Evolutionary conservation across 768 basidiomycete genomes (phyloP).

Genomic region (Suillus variegatus): DNA sequence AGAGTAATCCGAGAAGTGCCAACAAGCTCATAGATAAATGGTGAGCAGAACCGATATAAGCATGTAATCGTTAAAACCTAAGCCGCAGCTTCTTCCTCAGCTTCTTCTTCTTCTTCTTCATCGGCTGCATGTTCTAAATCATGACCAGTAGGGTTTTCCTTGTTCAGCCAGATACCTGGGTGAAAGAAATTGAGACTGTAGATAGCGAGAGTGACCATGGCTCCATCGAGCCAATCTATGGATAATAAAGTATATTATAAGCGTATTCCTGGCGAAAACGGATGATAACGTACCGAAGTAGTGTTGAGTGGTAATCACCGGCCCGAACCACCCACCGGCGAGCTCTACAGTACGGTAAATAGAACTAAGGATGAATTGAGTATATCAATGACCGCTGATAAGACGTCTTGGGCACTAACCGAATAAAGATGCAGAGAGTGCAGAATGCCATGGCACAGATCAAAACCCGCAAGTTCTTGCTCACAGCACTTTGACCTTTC

Average conservation of each 20-base stretch:
- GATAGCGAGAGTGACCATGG: constrained; percentile 48
- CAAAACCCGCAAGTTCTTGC: constrained; percentile 31
- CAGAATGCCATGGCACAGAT: constrained; percentile 38
- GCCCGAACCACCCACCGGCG: constrained; percentile 42
- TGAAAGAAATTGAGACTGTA: constrained; percentile 46
- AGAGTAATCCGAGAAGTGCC: background rate
- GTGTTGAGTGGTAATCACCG: constrained; percentile 47
- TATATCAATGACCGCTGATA: background rate
- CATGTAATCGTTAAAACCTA: background rate
- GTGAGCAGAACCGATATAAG: background rate
- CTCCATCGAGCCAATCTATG: constrained; percentile 52
- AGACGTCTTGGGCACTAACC: constrained; percentile 30
- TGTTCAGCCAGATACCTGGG: constrained; percentile 41
- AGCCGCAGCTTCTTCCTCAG: background rate
- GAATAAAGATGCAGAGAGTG: constrained; percentile 46
- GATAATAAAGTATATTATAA: background rate
- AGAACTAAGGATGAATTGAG: constrained; percentile 5
- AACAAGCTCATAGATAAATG: background rate
- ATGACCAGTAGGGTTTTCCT: too few relatives aligned
- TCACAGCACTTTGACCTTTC: constrained; percentile 1
- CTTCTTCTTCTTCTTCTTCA: constrained; percentile 2
- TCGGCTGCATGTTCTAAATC: background rate
- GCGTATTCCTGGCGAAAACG: background rate
- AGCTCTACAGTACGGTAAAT: constrained; percentile 18
- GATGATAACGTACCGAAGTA: constrained; percentile 44